These are phyloP conservation scores for Panicum miliaceum DNA, from an alignment of 176 grass and related monocot species.

Conservation along the genomic window DNA sequence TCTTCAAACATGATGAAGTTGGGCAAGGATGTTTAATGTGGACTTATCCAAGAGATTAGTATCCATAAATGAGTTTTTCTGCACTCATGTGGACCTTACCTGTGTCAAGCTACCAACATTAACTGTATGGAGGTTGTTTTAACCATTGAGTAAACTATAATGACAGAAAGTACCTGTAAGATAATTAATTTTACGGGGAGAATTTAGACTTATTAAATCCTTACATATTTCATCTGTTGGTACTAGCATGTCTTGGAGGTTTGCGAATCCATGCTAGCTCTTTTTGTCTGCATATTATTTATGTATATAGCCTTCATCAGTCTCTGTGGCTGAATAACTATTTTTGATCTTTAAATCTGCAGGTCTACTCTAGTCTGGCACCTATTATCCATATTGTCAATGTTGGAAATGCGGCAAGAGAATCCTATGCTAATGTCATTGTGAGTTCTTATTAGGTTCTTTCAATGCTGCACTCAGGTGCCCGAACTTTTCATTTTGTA, in stretches of 20 bases:
- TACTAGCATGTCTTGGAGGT: conserved; percentile 11
- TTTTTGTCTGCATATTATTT: conserved; percentile 32
- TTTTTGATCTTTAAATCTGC: conserved; percentile 40
- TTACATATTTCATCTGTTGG: conserved; percentile 24
- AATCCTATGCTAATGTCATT: conserved; percentile 86
- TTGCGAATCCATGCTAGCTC: conserved; percentile 13
- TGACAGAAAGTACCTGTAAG: background rate
- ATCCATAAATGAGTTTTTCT: background rate
- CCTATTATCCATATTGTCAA: conserved; percentile 84
- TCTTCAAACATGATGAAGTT: background rate
- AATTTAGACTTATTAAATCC: conserved; percentile 1
- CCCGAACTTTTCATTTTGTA: background rate
- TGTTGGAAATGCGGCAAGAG: conserved; percentile 55
- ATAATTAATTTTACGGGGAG: background rate
- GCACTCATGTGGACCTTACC: background rate
- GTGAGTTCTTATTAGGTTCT: conserved; percentile 54
- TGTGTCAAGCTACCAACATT: background rate
- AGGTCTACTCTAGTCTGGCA: conserved; percentile 84
- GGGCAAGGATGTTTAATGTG: conserved; percentile 9
- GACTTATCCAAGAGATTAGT: conserved; percentile 5
- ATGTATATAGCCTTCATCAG: background rate
- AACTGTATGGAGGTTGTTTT: background rate
- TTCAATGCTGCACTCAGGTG: conserved; percentile 11
- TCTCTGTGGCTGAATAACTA: conserved; percentile 17
- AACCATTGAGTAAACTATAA: background rate